Evolutionary conservation across 495 filamentous ascomycete species (phyloP), one percentile per base, ranked within the genome.

Genomic region (Sphaerosporella brunnea): DNA sequence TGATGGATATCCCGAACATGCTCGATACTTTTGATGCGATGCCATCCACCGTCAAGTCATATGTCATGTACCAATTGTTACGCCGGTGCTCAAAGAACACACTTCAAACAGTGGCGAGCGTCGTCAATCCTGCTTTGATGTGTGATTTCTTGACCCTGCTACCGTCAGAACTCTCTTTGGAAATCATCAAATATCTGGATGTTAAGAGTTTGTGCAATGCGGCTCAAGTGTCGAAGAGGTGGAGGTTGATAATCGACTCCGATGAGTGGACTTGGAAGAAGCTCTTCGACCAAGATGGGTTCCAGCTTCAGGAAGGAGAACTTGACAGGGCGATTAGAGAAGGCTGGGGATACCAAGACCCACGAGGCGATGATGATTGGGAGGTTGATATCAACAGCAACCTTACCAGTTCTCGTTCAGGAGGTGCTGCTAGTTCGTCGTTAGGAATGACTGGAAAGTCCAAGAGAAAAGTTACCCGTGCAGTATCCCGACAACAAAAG

Each of bases 321-420:
- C 66, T 99, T 15, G 75, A 88, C 45, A 74, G 77, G 50, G 87
- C 90, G 11, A 81, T 96, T 45, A 73, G 69, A 23, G 81, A 96
- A 65, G 90, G 90, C n/a, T 99, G 90, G 90, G 90, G 87, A n/a
- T 99, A 88, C 84, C 90, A 96, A 60, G 78, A 83, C 62, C 83
- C 86, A 1, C 74, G 75, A 44, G 83, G 78, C 4, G 61, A 69
- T 5, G 73, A 84, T 52, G 80, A 79, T 38, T 83, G 67, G 44
- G 90, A 97, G 60, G 71, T 74, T 48, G 87, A 97, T 62, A 66
- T 95, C 15, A 80, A 79, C 53, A 13, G 15, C 11, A 42, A 43
- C 10, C 10, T 49, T 8, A 51, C 46, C 41, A 44, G 38, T 30
- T 48, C 40, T 10, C 23, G 32, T 20, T 19, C 36, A 3, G 20